Evolutionary conservation across 2,329 filamentous ascomycete genomes (phyloP), one percentile per base, ranked within the genome.

Genomic region (Aspergillus ustus): DNA sequence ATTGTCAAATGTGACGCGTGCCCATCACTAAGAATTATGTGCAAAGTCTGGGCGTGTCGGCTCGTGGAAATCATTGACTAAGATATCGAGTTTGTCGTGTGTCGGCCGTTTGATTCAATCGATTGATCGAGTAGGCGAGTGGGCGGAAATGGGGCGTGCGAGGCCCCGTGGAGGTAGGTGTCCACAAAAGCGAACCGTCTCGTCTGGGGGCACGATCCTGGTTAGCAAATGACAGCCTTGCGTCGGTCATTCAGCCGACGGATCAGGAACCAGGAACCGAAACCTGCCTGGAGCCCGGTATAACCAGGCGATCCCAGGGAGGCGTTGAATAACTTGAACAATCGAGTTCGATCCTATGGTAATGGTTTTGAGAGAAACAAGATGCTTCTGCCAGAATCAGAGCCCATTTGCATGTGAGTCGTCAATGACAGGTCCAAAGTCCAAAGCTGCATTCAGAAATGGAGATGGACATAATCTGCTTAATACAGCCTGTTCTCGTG

Each of bases 161-260:
- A 57, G 22, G 55, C 55, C 48, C 51, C 55, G 55, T 57, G 46
- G 55, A 51, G 7, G 46, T 52, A 51, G 7, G 46, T 52, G 46
- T 52, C 55, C 55, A 57, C 48, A 44, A 29, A 49, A 63, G 60
- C 63, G 63, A 65, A 65, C 61, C 56, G 59, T 60, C 40, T 59
- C 59, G 63, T 56, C 51, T 57, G 56, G 55, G 49, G 57, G 34
- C 50, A 49, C 15, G 19, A 48, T 29, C 25, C 25, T 22, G 50
- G 29, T 53, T n/a, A 45, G 56, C 61, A 48, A 63, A 60, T 57
- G 20, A 53, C 13, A 52, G 51, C 17, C 51, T 29, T 51, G 52
- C 31, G 31, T 34, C 13, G 8, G 13, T 5, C 15, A 15, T 40
- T 46, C 28, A 55, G 43, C 22, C 52, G 22, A 19, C 37, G 20